Conservation (phyloP, 768 basidiomycete species). For the Collybia nuda region DNA sequence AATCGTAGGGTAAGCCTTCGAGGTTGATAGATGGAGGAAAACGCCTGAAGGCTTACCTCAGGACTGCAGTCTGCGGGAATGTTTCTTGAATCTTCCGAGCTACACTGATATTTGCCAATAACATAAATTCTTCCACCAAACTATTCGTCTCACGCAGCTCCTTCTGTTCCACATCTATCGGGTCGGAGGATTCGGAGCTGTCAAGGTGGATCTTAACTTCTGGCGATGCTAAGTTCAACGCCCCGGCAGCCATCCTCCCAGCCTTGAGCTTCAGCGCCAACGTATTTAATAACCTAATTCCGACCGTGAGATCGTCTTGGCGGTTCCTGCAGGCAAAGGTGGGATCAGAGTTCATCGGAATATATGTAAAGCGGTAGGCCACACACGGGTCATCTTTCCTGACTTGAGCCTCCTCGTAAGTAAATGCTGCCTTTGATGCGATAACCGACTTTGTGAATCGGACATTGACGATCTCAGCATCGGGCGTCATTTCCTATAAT, state of each 20-base stretch:
- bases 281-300: slow-evolving; percentile 85
- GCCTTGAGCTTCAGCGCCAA: slow-evolving; percentile 85
- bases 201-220: slow-evolving; percentile 98
- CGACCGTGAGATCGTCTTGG: slow-evolving; percentile 78
- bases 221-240: slow-evolving; percentile 95
- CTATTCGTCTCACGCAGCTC: slow-evolving; percentile 91
- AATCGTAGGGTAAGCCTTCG: background rate
- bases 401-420: slow-evolving; percentile 93
- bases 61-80: slow-evolving; percentile 93
- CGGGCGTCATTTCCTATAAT: slow-evolving; percentile 79
- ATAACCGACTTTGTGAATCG: slow-evolving; percentile 97
- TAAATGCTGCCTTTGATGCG: slow-evolving; percentile 93
- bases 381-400: slow-evolving; percentile 90
- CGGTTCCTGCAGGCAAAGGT: slow-evolving; percentile 47
- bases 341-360: background rate
- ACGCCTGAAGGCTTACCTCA: slow-evolving; percentile 50
- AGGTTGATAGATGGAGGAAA: too few relatives aligned
- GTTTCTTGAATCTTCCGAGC: slow-evolving; percentile 89
- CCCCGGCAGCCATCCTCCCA: slow-evolving; percentile 91
- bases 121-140: slow-evolving; percentile 98
- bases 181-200: slow-evolving; percentile 90
- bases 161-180: slow-evolving; percentile 97
- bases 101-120: slow-evolving; percentile 95
- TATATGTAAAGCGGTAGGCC: background rate
- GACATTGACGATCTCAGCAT: slow-evolving; percentile 88